phyloP scores from a whole-genome alignment of 139 green algal species.

The Tetratostichococcus sp. region DNA sequence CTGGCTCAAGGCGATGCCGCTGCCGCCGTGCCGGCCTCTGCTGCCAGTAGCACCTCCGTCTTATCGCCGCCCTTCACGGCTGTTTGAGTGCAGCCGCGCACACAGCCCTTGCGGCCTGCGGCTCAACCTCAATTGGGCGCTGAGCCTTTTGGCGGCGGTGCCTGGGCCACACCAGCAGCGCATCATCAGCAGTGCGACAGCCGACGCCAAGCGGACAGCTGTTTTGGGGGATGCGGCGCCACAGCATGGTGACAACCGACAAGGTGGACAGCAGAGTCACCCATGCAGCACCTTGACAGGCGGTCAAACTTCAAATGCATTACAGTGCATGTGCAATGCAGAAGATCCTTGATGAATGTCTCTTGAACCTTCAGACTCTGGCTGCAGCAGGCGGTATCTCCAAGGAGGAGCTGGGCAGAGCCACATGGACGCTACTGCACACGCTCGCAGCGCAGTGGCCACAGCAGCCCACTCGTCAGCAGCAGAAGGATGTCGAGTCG shows the following conservation, averaged over 20 bases:
- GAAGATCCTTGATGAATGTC: too few species aligned
- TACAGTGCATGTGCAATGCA: too few species aligned
- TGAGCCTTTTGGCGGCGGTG: not conserved
- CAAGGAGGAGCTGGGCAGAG: constrained; percentile 76
- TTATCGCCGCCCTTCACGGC: too few species aligned
- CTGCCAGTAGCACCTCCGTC: not conserved
- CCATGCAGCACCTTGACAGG: too few species aligned
- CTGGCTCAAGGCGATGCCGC: not conserved
- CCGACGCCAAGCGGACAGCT: too few species aligned
- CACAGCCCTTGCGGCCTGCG: not conserved
- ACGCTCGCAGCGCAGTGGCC: constrained; percentile 89
- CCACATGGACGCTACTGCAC: constrained; percentile 92
- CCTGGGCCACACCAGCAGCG: not conserved
- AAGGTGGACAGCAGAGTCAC: too few species aligned
- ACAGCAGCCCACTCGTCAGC: constrained; percentile 70
- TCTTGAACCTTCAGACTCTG: not conserved
- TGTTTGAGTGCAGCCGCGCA: not conserved
- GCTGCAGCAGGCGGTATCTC: not conserved
- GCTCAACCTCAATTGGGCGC: not conserved
- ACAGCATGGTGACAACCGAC: too few species aligned
- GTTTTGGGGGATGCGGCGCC: too few species aligned
- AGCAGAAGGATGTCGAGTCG: constrained; percentile 62
- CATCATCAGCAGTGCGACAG: not conserved
- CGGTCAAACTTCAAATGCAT: too few species aligned
- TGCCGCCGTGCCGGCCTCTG: not conserved